Evolutionary conservation across 2,329 filamentous ascomycete genomes (phyloP).

Genomic region (Aspergillus sp.): DNA sequence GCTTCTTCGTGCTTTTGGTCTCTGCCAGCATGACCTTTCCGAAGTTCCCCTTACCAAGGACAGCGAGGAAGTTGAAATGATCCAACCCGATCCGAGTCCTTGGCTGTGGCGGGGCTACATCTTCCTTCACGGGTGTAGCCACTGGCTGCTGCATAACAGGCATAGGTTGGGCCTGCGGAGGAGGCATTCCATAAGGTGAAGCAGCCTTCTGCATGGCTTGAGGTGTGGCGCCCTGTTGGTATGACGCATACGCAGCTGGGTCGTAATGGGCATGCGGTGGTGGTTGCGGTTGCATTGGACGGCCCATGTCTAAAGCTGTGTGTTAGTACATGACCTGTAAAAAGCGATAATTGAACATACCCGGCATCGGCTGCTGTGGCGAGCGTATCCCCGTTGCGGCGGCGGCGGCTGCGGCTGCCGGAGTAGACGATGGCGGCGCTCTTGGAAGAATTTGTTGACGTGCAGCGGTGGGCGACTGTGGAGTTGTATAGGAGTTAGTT

Average conservation of each 20-base stretch:
- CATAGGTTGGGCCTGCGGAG: slow-evolving; percentile 6
- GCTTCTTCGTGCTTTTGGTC: slow-evolving; percentile 80
- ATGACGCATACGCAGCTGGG: slow-evolving; percentile 32
- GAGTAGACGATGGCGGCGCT: slow-evolving; percentile 39
- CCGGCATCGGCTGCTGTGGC: slow-evolving; percentile 33
- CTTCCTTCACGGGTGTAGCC: slow-evolving; percentile 18
- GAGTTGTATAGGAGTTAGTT: slow-evolving; percentile 34
- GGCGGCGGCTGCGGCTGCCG: slow-evolving; percentile 41
- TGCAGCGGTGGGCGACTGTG: slow-evolving; percentile 36
- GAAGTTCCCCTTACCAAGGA: slow-evolving; percentile 97
- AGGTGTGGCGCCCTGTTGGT: slow-evolving; percentile 21
- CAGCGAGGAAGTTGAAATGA: slow-evolving; percentile 98
- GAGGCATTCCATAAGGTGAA: slow-evolving; percentile 12
- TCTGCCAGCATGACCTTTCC: slow-evolving; percentile 99
- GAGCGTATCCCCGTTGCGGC: slow-evolving; percentile 39
- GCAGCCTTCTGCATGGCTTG: slow-evolving; percentile 19
- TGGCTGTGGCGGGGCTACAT: slow-evolving; percentile 21
- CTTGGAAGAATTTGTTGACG: slow-evolving; percentile 40
- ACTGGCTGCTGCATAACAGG: slow-evolving; percentile 17
- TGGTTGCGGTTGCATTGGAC: slow-evolving; percentile 34
- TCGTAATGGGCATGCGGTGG: slow-evolving; percentile 40
- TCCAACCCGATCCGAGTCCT: slow-evolving; percentile 76
- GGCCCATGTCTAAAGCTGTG: slow-evolving; percentile 29
- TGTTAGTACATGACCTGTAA: slow-evolving; percentile 12
- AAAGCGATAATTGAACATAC: slow-evolving; percentile 31